phyloP scores from a whole-genome alignment of 2,329 filamentous ascomycete genomes.

The Xylariomycetidae sp. region DNA sequence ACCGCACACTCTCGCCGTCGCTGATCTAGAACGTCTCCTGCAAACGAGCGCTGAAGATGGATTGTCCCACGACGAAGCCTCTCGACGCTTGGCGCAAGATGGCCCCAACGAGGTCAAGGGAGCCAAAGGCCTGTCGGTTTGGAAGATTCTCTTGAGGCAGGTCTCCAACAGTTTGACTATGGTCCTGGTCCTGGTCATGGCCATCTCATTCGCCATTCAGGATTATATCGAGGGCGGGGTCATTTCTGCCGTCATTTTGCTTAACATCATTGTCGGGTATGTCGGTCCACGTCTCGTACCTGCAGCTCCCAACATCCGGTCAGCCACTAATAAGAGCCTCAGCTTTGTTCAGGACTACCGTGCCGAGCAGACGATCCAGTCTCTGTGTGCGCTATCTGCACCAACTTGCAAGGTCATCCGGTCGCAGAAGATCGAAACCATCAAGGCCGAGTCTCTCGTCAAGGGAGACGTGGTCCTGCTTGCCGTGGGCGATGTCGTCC shows the following conservation, averaged over 20 bases:
- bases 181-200: slow-evolving; percentile 70
- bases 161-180: slow-evolving; percentile 71
- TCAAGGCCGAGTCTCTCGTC: slow-evolving; percentile 54
- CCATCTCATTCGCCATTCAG: slow-evolving; percentile 57
- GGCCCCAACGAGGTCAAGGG: slow-evolving; percentile 67
- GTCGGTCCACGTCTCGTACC: slow-evolving; percentile 20
- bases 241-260: slow-evolving; percentile 57
- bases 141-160: slow-evolving; percentile 71
- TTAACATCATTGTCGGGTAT: slow-evolving; percentile 62
- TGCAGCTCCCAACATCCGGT: too few relatives aligned
- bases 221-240: slow-evolving; percentile 60
- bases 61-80: slow-evolving; percentile 56
- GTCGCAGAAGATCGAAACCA: slow-evolving; percentile 41
- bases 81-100: slow-evolving; percentile 58
- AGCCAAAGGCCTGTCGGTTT: slow-evolving; percentile 64
- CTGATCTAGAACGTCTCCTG: slow-evolving; percentile 29
- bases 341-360: slow-evolving; percentile 56
- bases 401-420: slow-evolving; percentile 55
- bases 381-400: slow-evolving; percentile 50
- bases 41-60: slow-evolving; percentile 49
- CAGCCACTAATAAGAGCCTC: too few relatives aligned
- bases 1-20: slow-evolving; percentile 25
- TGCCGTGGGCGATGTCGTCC: slow-evolving; percentile 61
- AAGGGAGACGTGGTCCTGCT: slow-evolving; percentile 60
- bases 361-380: slow-evolving; percentile 57